Conservation (phyloP, 2,329 filamentous ascomycete genomes). For the Aspergillus neoniger region DNA sequence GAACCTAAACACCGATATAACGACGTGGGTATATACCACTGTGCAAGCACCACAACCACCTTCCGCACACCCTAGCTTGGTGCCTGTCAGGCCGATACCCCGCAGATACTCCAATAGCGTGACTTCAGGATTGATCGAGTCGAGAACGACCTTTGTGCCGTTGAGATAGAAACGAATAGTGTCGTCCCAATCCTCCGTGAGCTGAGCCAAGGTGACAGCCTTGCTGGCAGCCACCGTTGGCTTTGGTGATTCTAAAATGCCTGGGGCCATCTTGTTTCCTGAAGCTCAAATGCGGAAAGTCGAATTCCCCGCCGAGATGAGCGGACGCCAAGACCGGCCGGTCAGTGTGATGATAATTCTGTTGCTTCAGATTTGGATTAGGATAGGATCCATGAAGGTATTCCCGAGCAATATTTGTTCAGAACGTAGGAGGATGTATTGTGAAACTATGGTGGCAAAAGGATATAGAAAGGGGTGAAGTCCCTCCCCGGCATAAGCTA, state of each 20-base stretch:
- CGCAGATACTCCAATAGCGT: conserved; percentile 91
- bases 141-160: conserved; percentile 82
- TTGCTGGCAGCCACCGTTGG: conserved; percentile 50
- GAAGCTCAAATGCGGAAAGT: conserved; percentile 5
- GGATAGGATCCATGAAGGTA: neutral
- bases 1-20: neutral
- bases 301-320: neutral
- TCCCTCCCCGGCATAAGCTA: neutral
- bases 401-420: neutral
- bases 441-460: neutral
- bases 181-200: conserved; percentile 81
- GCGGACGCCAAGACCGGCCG: neutral
- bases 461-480: neutral
- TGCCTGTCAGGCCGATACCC: conserved; percentile 90
- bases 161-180: conserved; percentile 92
- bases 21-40: conserved; percentile 19
- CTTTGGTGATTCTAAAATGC: conserved; percentile 50
- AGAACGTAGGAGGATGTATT: neutral
- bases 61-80: conserved; percentile 94
- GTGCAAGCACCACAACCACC: conserved; percentile 80
- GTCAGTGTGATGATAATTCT: neutral
- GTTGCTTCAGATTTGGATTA: neutral
- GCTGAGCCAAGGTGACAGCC: conserved; percentile 53
- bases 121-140: conserved; percentile 84
- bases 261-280: conserved; percentile 57